These are phyloP conservation scores for Cladosporium sp. DNA, from an alignment of 2,329 filamentous ascomycete genomes.

Conservation along the genomic window DNA sequence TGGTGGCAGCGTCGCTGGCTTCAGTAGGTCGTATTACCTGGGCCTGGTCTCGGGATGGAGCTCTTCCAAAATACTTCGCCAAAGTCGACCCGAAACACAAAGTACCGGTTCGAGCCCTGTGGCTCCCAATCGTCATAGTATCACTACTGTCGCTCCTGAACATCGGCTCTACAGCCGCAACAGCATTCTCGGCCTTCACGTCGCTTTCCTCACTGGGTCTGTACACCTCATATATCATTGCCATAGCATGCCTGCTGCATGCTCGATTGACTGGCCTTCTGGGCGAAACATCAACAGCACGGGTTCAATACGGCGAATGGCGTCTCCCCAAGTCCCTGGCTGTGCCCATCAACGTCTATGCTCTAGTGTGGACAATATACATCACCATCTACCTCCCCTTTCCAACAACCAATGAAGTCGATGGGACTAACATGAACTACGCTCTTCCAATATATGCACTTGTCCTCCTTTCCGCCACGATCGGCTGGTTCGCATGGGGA, in stretches of 20 bases:
- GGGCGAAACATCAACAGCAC: not conserved
- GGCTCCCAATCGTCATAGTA: constrained; percentile 13
- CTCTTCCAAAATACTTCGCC: constrained; percentile 14
- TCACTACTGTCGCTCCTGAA: constrained; percentile 15
- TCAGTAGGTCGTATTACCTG: constrained; percentile 16
- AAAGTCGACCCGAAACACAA: constrained; percentile 11
- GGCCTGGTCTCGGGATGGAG: constrained; percentile 18
- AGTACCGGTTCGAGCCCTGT: constrained; percentile 14
- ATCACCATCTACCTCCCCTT: constrained; percentile 26
- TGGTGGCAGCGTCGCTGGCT: constrained; percentile 17
- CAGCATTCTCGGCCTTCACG: constrained; percentile 13
- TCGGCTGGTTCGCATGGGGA: constrained; percentile 10
- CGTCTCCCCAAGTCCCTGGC: constrained; percentile 9
- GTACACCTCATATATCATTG: constrained; percentile 15
- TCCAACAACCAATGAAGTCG: constrained; percentile 42
- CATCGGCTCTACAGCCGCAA: constrained; percentile 12
- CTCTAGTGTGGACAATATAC: constrained; percentile 13
- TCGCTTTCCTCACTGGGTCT: constrained; percentile 14
- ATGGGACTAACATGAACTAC: constrained; percentile 45
- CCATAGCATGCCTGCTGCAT: constrained; percentile 14
- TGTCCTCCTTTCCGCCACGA: not conserved
- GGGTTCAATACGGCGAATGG: constrained; percentile 13
- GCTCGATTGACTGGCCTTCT: constrained; percentile 6
- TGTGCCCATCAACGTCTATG: constrained; percentile 13
- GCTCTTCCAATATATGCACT: constrained; percentile 29